These are phyloP conservation scores for Melanogaster broomeanus DNA, from an alignment of 768 basidiomycete species.

Conservation along the genomic window DNA sequence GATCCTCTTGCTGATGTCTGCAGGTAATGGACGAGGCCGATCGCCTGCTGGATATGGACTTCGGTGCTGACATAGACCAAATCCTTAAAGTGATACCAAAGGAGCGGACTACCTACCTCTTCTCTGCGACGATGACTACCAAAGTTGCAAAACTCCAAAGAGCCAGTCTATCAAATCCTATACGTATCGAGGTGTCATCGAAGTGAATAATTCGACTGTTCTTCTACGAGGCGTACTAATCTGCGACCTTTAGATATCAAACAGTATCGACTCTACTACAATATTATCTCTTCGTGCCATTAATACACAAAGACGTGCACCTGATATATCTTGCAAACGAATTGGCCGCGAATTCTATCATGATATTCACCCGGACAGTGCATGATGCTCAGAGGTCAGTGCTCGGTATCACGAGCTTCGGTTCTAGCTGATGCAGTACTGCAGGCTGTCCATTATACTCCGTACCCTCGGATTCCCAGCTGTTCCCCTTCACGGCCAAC, in stretches of 20 bases:
- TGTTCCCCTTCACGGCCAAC: slow-evolving; percentile 92
- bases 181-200: slow-evolving; percentile 88
- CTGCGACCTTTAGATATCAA: slow-evolving; percentile 70
- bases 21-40: slow-evolving; percentile 99
- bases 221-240: neutral
- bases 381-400: slow-evolving; percentile 82
- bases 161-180: slow-evolving; percentile 91
- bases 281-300: slow-evolving; percentile 92
- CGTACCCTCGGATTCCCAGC: slow-evolving; percentile 92
- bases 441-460: slow-evolving; percentile 83
- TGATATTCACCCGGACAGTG: slow-evolving; percentile 95
- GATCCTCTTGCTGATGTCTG: neutral
- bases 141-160: slow-evolving; percentile 96
- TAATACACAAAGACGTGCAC: slow-evolving; percentile 89
- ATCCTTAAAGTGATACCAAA: slow-evolving; percentile 94
- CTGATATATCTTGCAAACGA: slow-evolving; percentile 88
- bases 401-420: neutral
- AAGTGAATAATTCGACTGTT: slow-evolving; percentile 57
- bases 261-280: slow-evolving; percentile 95
- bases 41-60: slow-evolving; percentile 93
- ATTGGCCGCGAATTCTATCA: slow-evolving; percentile 89
- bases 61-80: slow-evolving; percentile 93
- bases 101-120: slow-evolving; percentile 93
- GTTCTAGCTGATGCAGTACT: neutral
- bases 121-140: slow-evolving; percentile 98